Percentiles rank a stretch among this genome's conserved stretches.
Evolutionary conservation across 2,329 filamentous ascomycete genomes (phyloP).

Genomic region (Neofusicoccum sp.): DNA sequence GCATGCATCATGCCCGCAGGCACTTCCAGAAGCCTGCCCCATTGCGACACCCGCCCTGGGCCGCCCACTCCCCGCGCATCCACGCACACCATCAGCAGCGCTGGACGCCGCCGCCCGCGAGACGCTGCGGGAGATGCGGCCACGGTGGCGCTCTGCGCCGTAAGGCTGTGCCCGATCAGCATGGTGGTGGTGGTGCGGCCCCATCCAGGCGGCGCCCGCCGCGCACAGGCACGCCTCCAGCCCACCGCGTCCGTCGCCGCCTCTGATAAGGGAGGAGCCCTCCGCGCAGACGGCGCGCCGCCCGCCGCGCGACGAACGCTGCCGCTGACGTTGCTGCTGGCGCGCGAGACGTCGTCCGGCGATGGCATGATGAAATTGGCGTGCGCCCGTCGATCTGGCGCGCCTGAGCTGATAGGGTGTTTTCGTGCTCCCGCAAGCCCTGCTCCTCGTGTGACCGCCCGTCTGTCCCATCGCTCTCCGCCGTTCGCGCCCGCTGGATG

Average conservation of each 20-base stretch:
- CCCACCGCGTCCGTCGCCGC: neutral
- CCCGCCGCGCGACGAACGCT: neutral
- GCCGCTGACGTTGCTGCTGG: neutral
- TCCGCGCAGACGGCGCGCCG: constrained; percentile 8
- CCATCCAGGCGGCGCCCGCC: neutral
- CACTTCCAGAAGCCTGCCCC: constrained; percentile 15
- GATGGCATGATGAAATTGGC: neutral
- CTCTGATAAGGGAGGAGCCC: constrained; percentile 6
- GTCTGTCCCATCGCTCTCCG: neutral
- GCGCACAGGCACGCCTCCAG: neutral
- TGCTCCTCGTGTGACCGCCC: neutral
- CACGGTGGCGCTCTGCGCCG: neutral
- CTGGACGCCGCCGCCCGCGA: too few relatives aligned
- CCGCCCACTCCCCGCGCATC: neutral
- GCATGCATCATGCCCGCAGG: neutral
- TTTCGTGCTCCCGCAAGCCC: neutral
- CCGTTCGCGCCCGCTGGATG: neutral
- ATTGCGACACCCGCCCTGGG: neutral
- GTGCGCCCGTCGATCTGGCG: neutral
- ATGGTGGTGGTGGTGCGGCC: neutral
- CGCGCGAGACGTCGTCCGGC: neutral
- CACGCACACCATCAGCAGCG: neutral
- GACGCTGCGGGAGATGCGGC: too few relatives aligned
- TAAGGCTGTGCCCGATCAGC: constrained; percentile 6
- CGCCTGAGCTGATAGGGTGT: neutral